phyloP scores from a whole-genome alignment of 139 green algal species.

The Haematococcus sp. region DNA sequence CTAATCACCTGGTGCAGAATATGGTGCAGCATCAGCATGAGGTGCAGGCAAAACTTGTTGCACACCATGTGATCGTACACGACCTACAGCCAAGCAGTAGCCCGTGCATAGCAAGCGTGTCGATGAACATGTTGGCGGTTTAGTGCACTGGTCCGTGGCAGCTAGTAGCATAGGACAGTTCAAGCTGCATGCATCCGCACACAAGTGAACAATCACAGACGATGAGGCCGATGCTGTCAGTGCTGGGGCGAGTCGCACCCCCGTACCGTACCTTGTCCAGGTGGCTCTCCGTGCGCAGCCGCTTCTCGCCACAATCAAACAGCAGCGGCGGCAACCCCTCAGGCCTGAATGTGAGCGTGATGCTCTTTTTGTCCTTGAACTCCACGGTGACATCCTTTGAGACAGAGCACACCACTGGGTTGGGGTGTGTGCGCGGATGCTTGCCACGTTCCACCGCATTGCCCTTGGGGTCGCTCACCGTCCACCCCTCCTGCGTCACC shows the following conservation, averaged over 20 bases:
- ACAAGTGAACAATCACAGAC: too few relatives aligned
- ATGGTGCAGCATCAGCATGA: too few relatives aligned
- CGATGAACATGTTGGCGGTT: too few relatives aligned
- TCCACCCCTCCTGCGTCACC: constrained; percentile 13
- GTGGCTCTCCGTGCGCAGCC: constrained; percentile 27
- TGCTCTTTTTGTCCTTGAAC: constrained; percentile 21
- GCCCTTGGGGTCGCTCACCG: constrained; percentile 18
- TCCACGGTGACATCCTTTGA: constrained; percentile 6
- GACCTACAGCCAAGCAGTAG: too few relatives aligned
- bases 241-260: too few relatives aligned
- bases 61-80: background rate
- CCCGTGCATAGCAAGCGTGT: too few relatives aligned
- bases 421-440: constrained; percentile 9
- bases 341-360: constrained; percentile 2
- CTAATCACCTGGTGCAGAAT: background rate
- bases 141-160: too few relatives aligned
- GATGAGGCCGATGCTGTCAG: too few relatives aligned
- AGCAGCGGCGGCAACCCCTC: constrained; percentile 13
- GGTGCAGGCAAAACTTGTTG: too few relatives aligned
- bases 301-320: constrained; percentile 34
- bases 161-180: too few relatives aligned
- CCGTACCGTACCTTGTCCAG: constrained; percentile 18
- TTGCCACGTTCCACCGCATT: constrained; percentile 21
- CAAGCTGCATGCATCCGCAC: too few relatives aligned
- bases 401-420: constrained; percentile 1